Evolutionary conservation across 23 red algal species (phyloP), one percentile per base, ranked within the genome.

Genomic region (Gracilaria vermiculophylla): DNA sequence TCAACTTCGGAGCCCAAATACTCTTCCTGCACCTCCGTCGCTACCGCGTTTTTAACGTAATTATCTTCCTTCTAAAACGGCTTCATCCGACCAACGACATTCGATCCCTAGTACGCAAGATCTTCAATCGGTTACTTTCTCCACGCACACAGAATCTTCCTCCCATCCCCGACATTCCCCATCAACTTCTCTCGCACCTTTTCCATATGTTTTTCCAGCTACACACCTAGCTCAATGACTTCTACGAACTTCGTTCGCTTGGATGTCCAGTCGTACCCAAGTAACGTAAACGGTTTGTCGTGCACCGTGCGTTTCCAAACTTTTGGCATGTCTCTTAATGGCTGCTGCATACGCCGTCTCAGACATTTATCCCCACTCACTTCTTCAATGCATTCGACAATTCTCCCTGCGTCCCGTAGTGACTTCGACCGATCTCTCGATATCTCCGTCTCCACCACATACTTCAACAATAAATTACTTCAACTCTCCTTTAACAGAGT

Each of bases 151-250:
- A 76, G 27, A 36, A 3, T 76, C 5, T 31, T 31, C 42, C 4
- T 50, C 39, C 71, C 71, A 21, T 72, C 66, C 33, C 14, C 33
- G 7, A 5, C 66, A 4, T 19, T 19, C 4, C n/a, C n/a, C 66
- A 35, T 6, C 7, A 72, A 21, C 33, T 72, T 72, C 14, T n/a
- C 66, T 34, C 33, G 66, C 34, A 41, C 42, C 42, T 76, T 29
- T 33, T 76, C 39, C 14, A 76, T 48, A 19, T 76, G 71, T 41
- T 47, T 76, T n/a, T 54, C 50, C 71, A 76, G 23, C 10, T 50
- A 36, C 27, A 17, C 20, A 3, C 5, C 39, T 11, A 76, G 71
- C 42, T 76, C 37, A 36, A 29, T 76, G 9, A 7, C 71, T 21
- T 76, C 20, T 10, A 5, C 6, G 3, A 29, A 5, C 71, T 76